Percentiles rank a stretch among this genome's conserved stretches.
phyloP scores from a whole-genome alignment of 352 stramenopile genomes.

The Pythium rhizo-oryzae region DNA sequence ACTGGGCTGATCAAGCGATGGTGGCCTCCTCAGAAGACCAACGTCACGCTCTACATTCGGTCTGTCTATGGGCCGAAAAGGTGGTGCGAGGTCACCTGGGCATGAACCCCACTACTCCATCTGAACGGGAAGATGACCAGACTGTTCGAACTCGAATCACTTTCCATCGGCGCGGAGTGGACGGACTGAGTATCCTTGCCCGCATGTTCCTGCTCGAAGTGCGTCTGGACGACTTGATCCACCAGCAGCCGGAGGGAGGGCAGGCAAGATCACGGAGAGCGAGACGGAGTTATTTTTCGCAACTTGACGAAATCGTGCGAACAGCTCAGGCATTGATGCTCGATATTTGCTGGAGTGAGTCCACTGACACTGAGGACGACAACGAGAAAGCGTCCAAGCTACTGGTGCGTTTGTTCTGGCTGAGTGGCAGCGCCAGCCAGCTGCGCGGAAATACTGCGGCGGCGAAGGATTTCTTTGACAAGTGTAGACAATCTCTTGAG shows the following conservation, averaged over 20 bases:
- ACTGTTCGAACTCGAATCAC: background rate
- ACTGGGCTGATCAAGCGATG: constrained; percentile 52
- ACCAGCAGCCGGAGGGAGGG: constrained; percentile 25
- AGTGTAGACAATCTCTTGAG: constrained; percentile 42
- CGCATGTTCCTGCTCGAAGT: constrained; percentile 67
- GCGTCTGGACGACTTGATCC: constrained; percentile 48
- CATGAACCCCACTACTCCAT: background rate
- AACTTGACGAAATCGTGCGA: constrained; percentile 28
- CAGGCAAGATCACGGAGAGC: constrained; percentile 8
- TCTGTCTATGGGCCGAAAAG: constrained; percentile 67
- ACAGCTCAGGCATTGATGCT: constrained; percentile 22
- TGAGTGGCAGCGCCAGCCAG: constrained; percentile 58
- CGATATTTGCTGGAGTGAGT: constrained; percentile 20
- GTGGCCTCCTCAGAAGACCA: constrained; percentile 3
- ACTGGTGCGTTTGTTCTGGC: constrained; percentile 58
- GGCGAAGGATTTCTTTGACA: constrained; percentile 57
- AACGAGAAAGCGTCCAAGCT: background rate
- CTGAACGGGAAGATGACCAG: background rate
- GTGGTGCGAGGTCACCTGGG: constrained; percentile 34
- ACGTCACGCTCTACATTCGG: constrained; percentile 41
- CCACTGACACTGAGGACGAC: background rate
- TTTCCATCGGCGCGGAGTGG: background rate
- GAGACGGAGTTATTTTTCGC: background rate
- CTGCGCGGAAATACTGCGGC: constrained; percentile 39
- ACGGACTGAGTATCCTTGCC: constrained; percentile 37